Evolutionary conservation across 371 early-diverging fungal species (phyloP).

Genomic region (Mortierella sp.): DNA sequence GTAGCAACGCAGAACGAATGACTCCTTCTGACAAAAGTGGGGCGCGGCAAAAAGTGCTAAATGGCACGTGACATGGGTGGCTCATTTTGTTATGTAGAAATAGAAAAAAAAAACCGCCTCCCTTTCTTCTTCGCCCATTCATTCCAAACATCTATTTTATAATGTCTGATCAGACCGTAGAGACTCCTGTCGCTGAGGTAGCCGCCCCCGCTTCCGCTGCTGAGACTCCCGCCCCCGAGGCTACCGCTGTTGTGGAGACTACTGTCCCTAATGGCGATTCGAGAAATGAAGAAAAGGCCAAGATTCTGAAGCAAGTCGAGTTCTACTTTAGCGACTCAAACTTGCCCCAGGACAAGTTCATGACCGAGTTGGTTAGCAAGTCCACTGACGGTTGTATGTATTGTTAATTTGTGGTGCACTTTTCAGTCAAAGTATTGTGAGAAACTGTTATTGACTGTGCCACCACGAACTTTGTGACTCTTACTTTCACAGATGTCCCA

Average conservation of each 20-base stretch:
- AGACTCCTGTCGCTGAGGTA: slow-evolving; percentile 23
- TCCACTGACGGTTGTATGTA: slow-evolving; percentile 68
- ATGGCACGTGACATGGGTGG: slow-evolving; percentile 12
- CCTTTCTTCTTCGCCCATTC: not conserved
- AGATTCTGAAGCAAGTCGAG: slow-evolving; percentile 80
- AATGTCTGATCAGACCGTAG: slow-evolving; percentile 40
- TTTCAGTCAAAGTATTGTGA: not conserved
- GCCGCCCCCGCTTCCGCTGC: slow-evolving; percentile 8
- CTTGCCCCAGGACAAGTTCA: slow-evolving; percentile 78
- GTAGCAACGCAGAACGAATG: not conserved
- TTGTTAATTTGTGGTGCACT: not conserved
- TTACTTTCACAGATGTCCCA: slow-evolving; percentile 60
- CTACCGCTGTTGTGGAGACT: slow-evolving; percentile 11
- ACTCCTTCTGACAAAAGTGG: not conserved
- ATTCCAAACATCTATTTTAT: not conserved
- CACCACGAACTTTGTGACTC: not conserved
- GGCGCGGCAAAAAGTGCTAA: slow-evolving; percentile 1
- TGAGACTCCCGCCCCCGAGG: slow-evolving; percentile 16
- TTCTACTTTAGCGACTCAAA: slow-evolving; percentile 87
- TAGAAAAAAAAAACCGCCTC: slow-evolving; percentile 2
- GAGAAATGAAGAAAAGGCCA: slow-evolving; percentile 58
- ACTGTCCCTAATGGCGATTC: not conserved
- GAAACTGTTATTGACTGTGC: not conserved
- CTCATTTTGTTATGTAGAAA: slow-evolving; percentile 16
- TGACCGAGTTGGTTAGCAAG: slow-evolving; percentile 67